Evolutionary conservation across 2,329 filamentous ascomycete species (phyloP), one percentile per base, ranked within the genome.

Genomic region (Hymenoscyphus occultus): DNA sequence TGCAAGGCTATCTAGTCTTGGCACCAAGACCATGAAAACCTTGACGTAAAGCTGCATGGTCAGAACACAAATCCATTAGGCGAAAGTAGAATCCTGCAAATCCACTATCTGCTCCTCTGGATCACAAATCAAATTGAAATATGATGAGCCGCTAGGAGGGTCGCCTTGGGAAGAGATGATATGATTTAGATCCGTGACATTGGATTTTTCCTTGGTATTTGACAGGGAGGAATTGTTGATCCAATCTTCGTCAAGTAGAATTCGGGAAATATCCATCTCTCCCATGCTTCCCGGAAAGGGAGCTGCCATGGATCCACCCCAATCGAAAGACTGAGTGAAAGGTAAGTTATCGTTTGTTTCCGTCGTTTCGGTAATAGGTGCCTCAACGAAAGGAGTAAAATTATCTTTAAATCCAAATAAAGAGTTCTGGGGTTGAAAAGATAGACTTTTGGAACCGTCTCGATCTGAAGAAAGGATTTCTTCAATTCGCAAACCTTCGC

Each of bases 221-320:
- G 66, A 58, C 59, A 40, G 66, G 31, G 48, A 66, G 3, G 72
- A 64, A 54, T 69, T 67, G 28, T 70, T 66, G 56, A 67, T 63
- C 70, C 72, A 74, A 3, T 77, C 76, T 67, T 86, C 84, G 62
- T 87, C 84, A n/a, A 87, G 78, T 2, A 88, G 74, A 1, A 88
- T 77, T 13, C 85, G 80, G 16, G 84, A 85, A 57, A 88, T 86
- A 61, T 86, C 85, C 85, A 88, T 88, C 72, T 87, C 85, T 16
- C 83, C 81, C 9, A 79, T 77, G 60, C 68, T 78, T 3, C 78
- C 79, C 58, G 79, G 74, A 62, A 80, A 77, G 2, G 81, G 78
- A 2, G 78, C 72, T 3, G 74, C 73, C 10, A 77, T 72, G 5
- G 73, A 70, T 56, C 84, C 82, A 45, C 73, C 75, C 76, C 82